phyloP scores from a whole-genome alignment of 1,139 yeast genomes.

The Saccharomyces uvarum region DNA sequence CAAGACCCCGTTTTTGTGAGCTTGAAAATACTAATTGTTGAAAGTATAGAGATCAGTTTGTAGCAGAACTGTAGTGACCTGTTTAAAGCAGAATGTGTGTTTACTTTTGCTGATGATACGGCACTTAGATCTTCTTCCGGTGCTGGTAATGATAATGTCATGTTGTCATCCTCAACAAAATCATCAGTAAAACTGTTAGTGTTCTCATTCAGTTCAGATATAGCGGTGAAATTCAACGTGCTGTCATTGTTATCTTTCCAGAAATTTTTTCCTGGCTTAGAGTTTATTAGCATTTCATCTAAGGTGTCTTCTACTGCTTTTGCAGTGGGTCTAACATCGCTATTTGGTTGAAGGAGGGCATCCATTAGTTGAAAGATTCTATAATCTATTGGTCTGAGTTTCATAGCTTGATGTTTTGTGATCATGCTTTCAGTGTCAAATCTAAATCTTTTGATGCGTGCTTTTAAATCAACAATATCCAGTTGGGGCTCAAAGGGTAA shows the following conservation, averaged over 20 bases:
- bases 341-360: conserved; percentile 33
- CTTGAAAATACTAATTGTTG: neutral
- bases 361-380: conserved; percentile 37
- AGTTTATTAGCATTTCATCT: conserved; percentile 13
- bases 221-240: neutral
- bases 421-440: conserved; percentile 22
- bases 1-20: neutral
- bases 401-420: conserved; percentile 14
- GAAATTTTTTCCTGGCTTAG: neutral
- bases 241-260: neutral
- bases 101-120: neutral
- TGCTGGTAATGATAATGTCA: neutral
- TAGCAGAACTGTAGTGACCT: neutral
- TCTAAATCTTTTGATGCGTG: conserved; percentile 35
- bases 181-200: neutral
- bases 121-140: neutral
- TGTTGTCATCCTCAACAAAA: neutral
- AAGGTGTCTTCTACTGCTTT: conserved; percentile 34
- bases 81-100: neutral
- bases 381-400: conserved; percentile 32
- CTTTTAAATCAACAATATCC: conserved; percentile 34
- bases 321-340: conserved; percentile 40
- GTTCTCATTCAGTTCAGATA: neutral
- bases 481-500: conserved; percentile 52
- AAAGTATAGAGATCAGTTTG: neutral